These are phyloP conservation scores for Chernovozyma aurita DNA, from an alignment of 1,139 yeast species.

Conservation along the genomic window DNA sequence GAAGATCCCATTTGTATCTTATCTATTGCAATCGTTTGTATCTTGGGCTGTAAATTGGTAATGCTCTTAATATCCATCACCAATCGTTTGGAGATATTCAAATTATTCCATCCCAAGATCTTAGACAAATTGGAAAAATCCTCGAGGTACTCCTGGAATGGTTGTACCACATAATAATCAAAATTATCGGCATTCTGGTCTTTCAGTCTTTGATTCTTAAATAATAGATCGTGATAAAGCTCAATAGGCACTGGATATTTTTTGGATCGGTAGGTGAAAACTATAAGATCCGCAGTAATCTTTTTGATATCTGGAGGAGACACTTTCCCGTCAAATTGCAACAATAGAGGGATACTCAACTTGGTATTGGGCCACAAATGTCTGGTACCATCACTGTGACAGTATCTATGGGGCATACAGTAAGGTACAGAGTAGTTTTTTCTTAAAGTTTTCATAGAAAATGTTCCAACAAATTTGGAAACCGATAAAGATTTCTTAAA, in stretches of 20 bases:
- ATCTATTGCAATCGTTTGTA: conserved; percentile 14
- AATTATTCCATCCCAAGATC: conserved; percentile 17
- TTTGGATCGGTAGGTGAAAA: conserved; percentile 20
- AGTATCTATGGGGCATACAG: neutral
- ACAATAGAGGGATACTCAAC: conserved; percentile 11
- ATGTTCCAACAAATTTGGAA: conserved; percentile 19
- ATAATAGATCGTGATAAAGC: conserved; percentile 26
- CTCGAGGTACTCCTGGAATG: conserved; percentile 18
- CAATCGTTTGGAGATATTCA: conserved; percentile 21
- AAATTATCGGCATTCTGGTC: conserved; percentile 14
- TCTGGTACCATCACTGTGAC: neutral
- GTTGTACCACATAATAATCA: conserved; percentile 21
- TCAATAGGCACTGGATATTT: conserved; percentile 25
- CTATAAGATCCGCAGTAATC: conserved; percentile 20
- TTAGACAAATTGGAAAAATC: conserved; percentile 17
- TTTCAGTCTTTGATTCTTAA: conserved; percentile 7
- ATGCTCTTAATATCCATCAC: conserved; percentile 23
- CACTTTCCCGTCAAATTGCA: conserved; percentile 8
- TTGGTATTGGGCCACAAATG: neutral
- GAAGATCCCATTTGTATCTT: neutral
- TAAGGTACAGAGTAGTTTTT: conserved; percentile 11
- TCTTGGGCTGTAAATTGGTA: conserved; percentile 22
- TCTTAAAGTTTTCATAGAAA: conserved; percentile 14
- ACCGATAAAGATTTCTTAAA: conserved; percentile 17
- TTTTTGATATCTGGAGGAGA: conserved; percentile 20